Percentiles rank a stretch among this genome's conserved stretches.
These are phyloP conservation scores for Entomortierella parvispora DNA, from an alignment of 192 early-diverging fungal genomes.

Conservation along the genomic window DNA sequence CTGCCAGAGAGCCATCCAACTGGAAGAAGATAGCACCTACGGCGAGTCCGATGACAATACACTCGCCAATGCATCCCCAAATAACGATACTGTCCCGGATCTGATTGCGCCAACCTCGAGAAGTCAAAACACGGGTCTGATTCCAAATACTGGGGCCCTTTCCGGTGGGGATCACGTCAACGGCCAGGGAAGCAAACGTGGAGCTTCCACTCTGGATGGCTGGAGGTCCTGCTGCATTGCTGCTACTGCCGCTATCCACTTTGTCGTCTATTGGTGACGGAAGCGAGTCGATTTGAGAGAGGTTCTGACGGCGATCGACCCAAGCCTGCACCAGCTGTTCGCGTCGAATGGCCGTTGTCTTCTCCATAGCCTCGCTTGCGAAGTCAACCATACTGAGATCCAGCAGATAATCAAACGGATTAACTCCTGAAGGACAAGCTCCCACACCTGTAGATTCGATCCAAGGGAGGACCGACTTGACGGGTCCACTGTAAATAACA, in stretches of 20 bases:
- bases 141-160: constrained; percentile 35
- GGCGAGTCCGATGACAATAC: constrained; percentile 32
- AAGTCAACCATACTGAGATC: constrained; percentile 21
- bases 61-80: constrained; percentile 45
- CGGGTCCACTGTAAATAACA: constrained; percentile 45
- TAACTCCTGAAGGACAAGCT: constrained; percentile 36
- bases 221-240: constrained; percentile 12
- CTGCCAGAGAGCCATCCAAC: constrained; percentile 15
- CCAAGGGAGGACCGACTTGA: constrained; percentile 41
- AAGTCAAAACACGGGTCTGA: constrained; percentile 33
- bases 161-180: constrained; percentile 37
- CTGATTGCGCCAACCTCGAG: constrained; percentile 42
- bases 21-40: constrained; percentile 39
- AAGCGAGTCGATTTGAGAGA: background rate
- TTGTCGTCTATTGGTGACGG: background rate
- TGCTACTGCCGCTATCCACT: constrained; percentile 12
- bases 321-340: constrained; percentile 19
- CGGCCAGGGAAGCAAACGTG: constrained; percentile 26
- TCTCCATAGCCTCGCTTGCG: constrained; percentile 14
- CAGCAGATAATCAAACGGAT: constrained; percentile 47
- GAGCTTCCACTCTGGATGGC: background rate
- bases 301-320: constrained; percentile 14
- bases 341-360: constrained; percentile 8
- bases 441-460: constrained; percentile 32
- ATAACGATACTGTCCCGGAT: constrained; percentile 38